Evolutionary conservation across 192 early-diverging fungal species (phyloP).

Genomic region (Fimicolochytrium jonesii): DNA sequence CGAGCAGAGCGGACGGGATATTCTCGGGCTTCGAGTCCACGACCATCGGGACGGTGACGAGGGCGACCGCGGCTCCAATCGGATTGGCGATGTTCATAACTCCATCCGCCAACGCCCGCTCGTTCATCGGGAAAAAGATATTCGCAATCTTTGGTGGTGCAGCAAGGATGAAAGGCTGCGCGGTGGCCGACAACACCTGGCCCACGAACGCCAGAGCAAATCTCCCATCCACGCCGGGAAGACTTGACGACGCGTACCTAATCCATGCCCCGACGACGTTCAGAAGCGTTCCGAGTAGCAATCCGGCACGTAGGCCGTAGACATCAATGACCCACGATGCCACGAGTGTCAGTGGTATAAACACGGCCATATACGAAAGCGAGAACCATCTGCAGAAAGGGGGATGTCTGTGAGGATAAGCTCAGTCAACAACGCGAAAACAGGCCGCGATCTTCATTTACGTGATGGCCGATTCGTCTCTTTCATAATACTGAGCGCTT

Average conservation of each 20-base stretch:
- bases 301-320: neutral
- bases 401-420: no score
- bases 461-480: constrained; percentile 2
- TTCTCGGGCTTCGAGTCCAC: neutral
- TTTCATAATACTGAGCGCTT: constrained; percentile 1
- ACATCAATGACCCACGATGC: neutral
- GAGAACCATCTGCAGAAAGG: no score
- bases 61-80: constrained; percentile 11
- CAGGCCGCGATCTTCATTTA: no score
- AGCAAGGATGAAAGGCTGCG: constrained; percentile 15
- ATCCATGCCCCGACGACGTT: neutral
- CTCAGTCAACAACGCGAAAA: no score
- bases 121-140: neutral
- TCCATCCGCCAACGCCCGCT: constrained; percentile 11
- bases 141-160: constrained; percentile 17
- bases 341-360: neutral
- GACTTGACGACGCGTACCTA: neutral
- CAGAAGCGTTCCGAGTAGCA: neutral
- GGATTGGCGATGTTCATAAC: constrained; percentile 18
- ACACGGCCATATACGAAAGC: constrained; percentile 8
- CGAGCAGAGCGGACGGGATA: neutral
- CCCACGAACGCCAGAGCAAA: constrained; percentile 10
- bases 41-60: constrained; percentile 5
- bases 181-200: neutral
- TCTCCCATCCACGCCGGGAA: neutral